Conservation (phyloP, 1,284 basidiomycete genomes). For the Pseudozyma flocculosa region DNA sequence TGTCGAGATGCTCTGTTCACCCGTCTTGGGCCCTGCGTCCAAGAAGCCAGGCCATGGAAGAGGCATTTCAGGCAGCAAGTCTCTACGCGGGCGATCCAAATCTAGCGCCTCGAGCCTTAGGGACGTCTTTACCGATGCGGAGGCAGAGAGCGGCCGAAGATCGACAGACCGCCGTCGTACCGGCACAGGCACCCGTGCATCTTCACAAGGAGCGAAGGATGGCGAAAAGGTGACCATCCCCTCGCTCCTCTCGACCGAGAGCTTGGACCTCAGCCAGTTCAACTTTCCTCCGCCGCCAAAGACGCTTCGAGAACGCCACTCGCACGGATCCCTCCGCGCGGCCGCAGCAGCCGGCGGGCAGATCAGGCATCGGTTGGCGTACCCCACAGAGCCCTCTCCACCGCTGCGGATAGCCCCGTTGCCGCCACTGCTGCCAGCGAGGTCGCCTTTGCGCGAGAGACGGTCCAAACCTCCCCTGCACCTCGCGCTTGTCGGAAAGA, state of each 20-base stretch:
- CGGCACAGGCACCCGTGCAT: no score
- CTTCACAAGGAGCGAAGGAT: no score
- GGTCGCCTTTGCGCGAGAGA: constrained; percentile 9
- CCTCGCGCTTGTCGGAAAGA: constrained; percentile 2
- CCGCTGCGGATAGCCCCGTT: not conserved
- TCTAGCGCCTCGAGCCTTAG: no score
- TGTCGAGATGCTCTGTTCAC: not conserved
- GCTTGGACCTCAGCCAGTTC: not conserved
- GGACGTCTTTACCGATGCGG: no score
- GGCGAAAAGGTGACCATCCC: not conserved
- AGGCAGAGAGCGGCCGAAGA: no score
- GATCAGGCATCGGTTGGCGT: no score
- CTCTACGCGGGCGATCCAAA: no score
- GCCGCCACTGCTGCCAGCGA: not conserved
- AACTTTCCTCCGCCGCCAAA: not conserved
- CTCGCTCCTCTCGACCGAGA: not conserved
- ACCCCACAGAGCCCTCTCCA: not conserved
- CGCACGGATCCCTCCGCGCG: not conserved
- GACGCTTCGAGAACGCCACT: not conserved
- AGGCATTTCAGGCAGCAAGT: no score
- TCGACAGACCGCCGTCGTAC: no score
- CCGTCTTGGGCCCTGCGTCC: not conserved
- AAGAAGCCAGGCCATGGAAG: no score
- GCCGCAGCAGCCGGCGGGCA: no score
- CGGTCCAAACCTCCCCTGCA: constrained; percentile 20